phyloP scores from a whole-genome alignment of 441 rosid species.

The Euphorbia schlechtendalii region DNA sequence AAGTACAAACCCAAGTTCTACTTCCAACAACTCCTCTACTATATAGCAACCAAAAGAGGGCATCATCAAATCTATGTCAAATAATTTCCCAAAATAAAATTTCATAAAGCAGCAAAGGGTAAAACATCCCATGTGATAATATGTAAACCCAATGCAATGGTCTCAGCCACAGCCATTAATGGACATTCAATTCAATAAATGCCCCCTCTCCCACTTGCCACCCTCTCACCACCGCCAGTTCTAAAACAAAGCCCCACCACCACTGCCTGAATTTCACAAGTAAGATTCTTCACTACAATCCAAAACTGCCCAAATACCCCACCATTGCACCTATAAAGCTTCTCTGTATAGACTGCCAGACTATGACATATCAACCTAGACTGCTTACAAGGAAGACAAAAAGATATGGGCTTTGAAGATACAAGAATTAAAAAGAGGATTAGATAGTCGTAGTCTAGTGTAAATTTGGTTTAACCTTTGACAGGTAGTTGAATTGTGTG shows the following conservation, averaged over 20 bases:
- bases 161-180: background rate
- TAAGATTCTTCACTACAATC: constrained; percentile 21
- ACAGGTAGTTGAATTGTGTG: constrained; percentile 10
- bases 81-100: background rate
- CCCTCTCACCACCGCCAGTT: background rate
- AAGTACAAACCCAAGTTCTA: too few relatives aligned
- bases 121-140: constrained; percentile 28
- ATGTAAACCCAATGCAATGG: constrained; percentile 9
- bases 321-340: background rate
- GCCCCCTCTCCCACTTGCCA: constrained; percentile 23
- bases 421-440: background rate
- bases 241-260: background rate
- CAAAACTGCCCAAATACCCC: constrained; percentile 20
- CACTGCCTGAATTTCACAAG: background rate
- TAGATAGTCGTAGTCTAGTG: background rate
- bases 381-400: background rate
- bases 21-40: too few relatives aligned
- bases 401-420: background rate
- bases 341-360: background rate
- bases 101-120: constrained; percentile 15
- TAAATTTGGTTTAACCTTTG: too few relatives aligned
- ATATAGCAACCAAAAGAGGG: too few relatives aligned
- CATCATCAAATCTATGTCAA: constrained; percentile 26
- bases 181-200: constrained; percentile 24
- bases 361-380: constrained; percentile 1